Base-by-base conservation (phyloP, 2,329 filamentous ascomycete genomes). In the Fusarium sp. region DNA sequence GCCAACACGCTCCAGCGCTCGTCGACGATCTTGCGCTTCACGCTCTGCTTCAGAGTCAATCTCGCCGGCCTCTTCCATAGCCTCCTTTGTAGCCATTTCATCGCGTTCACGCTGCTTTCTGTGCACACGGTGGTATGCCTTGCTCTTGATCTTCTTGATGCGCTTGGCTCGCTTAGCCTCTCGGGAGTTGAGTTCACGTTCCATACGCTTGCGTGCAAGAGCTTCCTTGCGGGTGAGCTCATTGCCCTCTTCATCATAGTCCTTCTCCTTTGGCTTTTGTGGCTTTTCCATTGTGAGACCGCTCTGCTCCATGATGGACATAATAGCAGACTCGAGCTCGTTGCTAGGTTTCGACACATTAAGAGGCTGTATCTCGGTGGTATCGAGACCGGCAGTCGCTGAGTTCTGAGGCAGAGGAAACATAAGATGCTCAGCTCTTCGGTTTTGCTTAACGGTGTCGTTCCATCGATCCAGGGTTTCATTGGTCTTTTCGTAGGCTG, bases 71-170 rank as follows among this genome's bases (percentile, higher is more conserved):
- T 88, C 89, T 23, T 86, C 87, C 82, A 86, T 86, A 63, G 79
- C 87, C 78, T 88, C 87, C 23, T 83, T 83, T 21, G 84, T 81
- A 21, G 87, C 88, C 79, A 86, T 84, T 81, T 91, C 82, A 69
- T 90, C 81, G 62, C 88, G 85, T 74, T 88, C 82, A 75, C 86
- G 78, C 81, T 91, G 93, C 80, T 93, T 97, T 42, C 96, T 91
- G 82, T 98, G 96, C 19, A 98, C 92, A 49, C 95, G 92, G 62
- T 96, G 93, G 81, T 97, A 99, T 1, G 95, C 90, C 82, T 98
- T 99, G 81, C 94, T 97, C 87, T 99, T 99, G 85, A 99, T 99
- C 86, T 98, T 98, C 85, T 98, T 97, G 83, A 99, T 94, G 30
- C 96, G 92, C 83, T 95, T 97, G 12, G 95, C 90, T 64, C 95